Evolutionary conservation across 805 yeast species (phyloP), one percentile per base, ranked within the genome.

Genomic region (Pichia insulana): DNA sequence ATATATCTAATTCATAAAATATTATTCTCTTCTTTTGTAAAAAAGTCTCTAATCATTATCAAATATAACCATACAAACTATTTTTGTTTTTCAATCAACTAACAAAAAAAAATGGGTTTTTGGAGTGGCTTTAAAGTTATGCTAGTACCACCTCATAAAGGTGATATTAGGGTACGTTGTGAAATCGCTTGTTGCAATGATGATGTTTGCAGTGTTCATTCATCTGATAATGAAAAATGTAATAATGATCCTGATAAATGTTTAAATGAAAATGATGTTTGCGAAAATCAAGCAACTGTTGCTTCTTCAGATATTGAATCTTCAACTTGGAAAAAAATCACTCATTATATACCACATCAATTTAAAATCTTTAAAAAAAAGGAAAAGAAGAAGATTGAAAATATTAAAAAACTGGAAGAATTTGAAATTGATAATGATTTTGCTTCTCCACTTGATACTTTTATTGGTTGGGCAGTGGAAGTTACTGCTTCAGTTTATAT

Each of bases 401-500:
- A 17, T 6, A 15, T 30, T 10, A 34, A 42, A 31, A n/a, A 30
- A n/a, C 7, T 22, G 11, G 37, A 36, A 13, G 37, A 36, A 18
- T 22, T 19, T 27, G 40, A 47, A 33, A 13, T 20, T 30, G 34
- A 36, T 9, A 22, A 25, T n/a, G 44, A 33, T n/a, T 26, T 15
- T 15, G 20, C 15, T 17, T 47, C 51, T 7, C 46, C 50, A 11
- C 30, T 48, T n/a, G 53, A 50, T 17, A 15, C 18, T 4, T 25
- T 44, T 9, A 20, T 51, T n/a, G 39, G 37, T 3, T 30, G 28
- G 10, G 44, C 48, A 1, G 52, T 50, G 10, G 33, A 51, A 33
- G 39, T 50, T 26, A 49, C 52, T 2, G 56, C 53, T n/a, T 37
- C 52, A 7, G 33, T 44, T 16, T 37, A 36, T 17, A 44, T 56